phyloP scores from a whole-genome alignment of 140 eudicot genomes.

The Anethum foeniculum region DNA sequence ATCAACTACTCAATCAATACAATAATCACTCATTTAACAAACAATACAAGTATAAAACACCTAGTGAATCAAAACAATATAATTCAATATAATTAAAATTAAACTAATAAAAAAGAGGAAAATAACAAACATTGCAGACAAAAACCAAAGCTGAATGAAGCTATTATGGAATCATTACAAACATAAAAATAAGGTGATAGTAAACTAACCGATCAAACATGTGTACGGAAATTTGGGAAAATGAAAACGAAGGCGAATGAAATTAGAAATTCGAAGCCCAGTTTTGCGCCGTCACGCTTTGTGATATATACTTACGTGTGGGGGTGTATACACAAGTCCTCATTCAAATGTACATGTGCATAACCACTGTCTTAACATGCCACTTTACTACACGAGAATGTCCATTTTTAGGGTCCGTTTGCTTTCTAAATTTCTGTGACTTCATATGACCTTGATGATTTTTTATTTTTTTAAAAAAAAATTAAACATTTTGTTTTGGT shows the following conservation, averaged over 20 bases:
- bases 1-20: no score
- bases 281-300: slow-evolving; percentile 1
- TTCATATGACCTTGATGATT: no score
- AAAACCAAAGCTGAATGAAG: not conserved
- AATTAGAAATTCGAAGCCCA: not conserved
- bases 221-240: not conserved
- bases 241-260: not conserved
- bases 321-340: not conserved
- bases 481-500: no score
- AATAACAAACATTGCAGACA: not conserved
- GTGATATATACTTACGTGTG: not conserved
- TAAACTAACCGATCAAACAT: not conserved
- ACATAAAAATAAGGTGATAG: no score
- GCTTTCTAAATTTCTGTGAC: not conserved
- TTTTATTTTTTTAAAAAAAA: no score
- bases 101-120: not conserved
- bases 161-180: not conserved
- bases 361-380: not conserved
- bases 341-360: no score
- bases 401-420: not conserved
- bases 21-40: no score
- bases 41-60: slow-evolving; percentile 21
- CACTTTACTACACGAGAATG: not conserved
- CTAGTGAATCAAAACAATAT: slow-evolving; percentile 25
- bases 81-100: not conserved